Evolutionary conservation across 2,329 filamentous ascomycete genomes (phyloP).

Genomic region (Gaeumannomyces tritici): DNA sequence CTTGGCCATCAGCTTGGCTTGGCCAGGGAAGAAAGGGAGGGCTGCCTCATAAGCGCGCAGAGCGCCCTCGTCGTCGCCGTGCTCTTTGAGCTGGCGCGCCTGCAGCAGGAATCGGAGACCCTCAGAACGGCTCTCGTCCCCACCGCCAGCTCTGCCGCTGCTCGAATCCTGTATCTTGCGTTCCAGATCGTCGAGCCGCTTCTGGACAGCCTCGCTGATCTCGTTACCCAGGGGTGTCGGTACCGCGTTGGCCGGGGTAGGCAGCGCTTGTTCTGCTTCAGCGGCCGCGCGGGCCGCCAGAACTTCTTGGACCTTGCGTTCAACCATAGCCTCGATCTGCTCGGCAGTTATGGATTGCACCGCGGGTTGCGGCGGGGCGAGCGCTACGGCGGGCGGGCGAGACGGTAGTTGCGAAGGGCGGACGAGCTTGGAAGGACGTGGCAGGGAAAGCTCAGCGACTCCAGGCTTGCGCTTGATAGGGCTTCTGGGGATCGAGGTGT

Average conservation of each 20-base stretch:
- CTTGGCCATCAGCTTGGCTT: constrained; percentile 66
- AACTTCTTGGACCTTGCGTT: constrained; percentile 84
- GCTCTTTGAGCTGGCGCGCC: constrained; percentile 81
- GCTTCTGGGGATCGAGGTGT: constrained; percentile 22
- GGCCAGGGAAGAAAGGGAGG: constrained; percentile 74
- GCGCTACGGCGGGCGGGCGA: constrained; percentile 10
- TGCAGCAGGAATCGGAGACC: constrained; percentile 81
- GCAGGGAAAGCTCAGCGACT: constrained; percentile 12
- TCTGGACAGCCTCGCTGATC: constrained; percentile 66
- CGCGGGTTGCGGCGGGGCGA: constrained; percentile 10
- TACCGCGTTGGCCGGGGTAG: constrained; percentile 18
- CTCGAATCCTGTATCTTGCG: constrained; percentile 61
- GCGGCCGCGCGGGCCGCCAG: constrained; percentile 59
- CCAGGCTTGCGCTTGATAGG: constrained; percentile 30
- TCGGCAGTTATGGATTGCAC: constrained; percentile 49
- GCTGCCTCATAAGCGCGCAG: constrained; percentile 82
- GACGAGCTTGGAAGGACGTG: constrained; percentile 34
- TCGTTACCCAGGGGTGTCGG: constrained; percentile 20
- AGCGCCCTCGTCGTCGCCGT: constrained; percentile 68
- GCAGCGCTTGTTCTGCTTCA: constrained; percentile 19
- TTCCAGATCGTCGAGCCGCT: constrained; percentile 74
- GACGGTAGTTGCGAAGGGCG: constrained; percentile 17
- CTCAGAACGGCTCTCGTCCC: constrained; percentile 67
- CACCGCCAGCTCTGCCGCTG: constrained; percentile 29
- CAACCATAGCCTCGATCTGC: constrained; percentile 83